These are phyloP conservation scores for Panus rudis DNA, from an alignment of 768 basidiomycete genomes.

Conservation along the genomic window DNA sequence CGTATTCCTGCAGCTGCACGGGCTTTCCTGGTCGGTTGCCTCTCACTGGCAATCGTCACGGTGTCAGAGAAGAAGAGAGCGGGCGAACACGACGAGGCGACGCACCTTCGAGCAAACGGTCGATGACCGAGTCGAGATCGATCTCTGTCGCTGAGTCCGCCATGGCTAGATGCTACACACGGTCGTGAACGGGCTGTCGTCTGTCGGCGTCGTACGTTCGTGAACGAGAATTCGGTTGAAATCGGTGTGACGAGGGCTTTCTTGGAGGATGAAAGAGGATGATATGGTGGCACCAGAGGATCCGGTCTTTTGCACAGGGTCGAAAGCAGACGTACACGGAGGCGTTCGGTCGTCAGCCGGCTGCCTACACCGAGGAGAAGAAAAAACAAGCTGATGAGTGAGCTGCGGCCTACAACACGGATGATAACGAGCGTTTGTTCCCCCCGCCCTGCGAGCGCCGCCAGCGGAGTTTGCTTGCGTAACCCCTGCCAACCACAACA, in stretches of 20 bases:
- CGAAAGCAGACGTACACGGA: conserved; percentile 6
- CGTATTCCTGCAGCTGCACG: conserved; percentile 96
- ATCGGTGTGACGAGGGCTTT: conserved; percentile 2
- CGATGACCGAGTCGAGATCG: conserved; percentile 99
- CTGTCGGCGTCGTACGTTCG: conserved; percentile 12
- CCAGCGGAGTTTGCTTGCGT: conserved; percentile 17
- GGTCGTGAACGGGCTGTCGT: conserved; percentile 6
- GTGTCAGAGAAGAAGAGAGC: conserved; percentile 5
- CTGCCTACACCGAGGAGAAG: conserved; percentile 21
- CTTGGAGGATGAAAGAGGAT: conserved; percentile 8
- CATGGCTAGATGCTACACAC: too few species aligned
- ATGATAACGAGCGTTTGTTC: conserved; percentile 31
- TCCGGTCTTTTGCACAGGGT: conserved; percentile 8
- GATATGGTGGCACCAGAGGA: conserved; percentile 7
- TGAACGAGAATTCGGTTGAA: conserved; percentile 4
- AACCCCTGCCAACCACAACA: conserved; percentile 1
- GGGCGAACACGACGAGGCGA: conserved; percentile 4
- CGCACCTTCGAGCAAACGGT: conserved; percentile 92
- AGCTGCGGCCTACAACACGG: conserved; percentile 26
- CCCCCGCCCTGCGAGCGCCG: conserved; percentile 17
- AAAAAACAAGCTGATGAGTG: conserved; percentile 35
- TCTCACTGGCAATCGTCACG: conserved; percentile 55
- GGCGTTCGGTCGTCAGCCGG: conserved; percentile 22
- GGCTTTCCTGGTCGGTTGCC: conserved; percentile 98
- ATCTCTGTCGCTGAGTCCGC: conserved; percentile 85